Evolutionary conservation across 768 basidiomycete species (phyloP), one percentile per base, ranked within the genome.

Genomic region (Collybia nuda): DNA sequence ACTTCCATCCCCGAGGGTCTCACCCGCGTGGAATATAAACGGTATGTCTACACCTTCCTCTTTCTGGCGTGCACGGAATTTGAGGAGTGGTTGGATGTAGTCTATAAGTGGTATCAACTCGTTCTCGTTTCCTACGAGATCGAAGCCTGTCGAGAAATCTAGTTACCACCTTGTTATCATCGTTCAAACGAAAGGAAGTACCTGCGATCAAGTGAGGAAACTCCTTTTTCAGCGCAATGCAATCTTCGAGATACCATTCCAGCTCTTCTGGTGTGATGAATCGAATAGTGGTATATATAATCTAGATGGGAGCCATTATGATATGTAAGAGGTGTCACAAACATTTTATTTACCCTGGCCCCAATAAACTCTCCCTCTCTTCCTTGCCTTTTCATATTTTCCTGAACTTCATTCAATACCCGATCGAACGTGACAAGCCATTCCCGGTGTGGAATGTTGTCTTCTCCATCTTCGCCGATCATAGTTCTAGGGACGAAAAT

Each of bases 71-170:
- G 76, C 67, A 24, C 75, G 68, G 69, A 90, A 91, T 38, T 67
- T 70, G 4, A 86, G 64, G 5, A 93, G 71, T 8, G 78, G 77
- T 28, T 80, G 77, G 23, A 82, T 62, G 61, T 90, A 90, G 58
- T 86, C 67, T 21, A 74, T 78, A 35, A 89, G 71, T 15, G 87
- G 85, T 36, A 69, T 74, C 19, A 80, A 57, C 5, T 66, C 67
- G 59, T 90, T 83, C 59, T 91, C 88, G 41, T 85, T 74, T 3
- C 88, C 88, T n/a, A 90, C 88, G 17, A 91, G 75, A 67, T 91
- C 89, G 57, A 90, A 92, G 2, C 86, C 88, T 87, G 50, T 2
- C 21, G 8, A 17, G 35, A 41, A 50, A 15, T 40, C 36, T 44
- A 48, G 41, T 40, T 12, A 26, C 36, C 24, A 55, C 42, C 6